Percentiles rank a stretch among this genome's conserved stretches.
These are phyloP conservation scores for Fraxinus quadrangulata DNA, from an alignment of 257 asterid species.

Conservation along the genomic window DNA sequence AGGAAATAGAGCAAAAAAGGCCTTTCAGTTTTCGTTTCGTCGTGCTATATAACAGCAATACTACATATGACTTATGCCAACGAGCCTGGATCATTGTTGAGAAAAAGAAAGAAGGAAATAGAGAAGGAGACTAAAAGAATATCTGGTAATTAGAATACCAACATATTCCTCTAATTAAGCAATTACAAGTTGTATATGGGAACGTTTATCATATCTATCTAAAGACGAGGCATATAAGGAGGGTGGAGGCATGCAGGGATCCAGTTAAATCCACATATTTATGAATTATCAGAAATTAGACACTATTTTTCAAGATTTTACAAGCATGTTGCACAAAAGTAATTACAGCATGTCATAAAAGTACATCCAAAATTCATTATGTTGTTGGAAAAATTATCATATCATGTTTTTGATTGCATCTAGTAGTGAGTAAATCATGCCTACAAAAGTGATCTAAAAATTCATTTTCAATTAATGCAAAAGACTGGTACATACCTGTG, in stretches of 20 bases:
- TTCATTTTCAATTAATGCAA: not conserved
- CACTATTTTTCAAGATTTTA: not conserved
- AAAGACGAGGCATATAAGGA: not conserved
- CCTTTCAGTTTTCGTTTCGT: not conserved
- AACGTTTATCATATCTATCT: not conserved
- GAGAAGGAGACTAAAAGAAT: not conserved
- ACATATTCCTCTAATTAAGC: not conserved
- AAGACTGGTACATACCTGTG: conserved; percentile 44
- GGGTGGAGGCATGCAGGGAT: not conserved
- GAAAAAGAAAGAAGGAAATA: not conserved
- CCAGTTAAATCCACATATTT: not conserved
- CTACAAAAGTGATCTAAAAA: not conserved
- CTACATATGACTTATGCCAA: not conserved
- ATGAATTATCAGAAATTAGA: not conserved
- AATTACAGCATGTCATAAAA: not conserved
- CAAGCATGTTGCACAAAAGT: not conserved
- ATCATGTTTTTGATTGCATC: not conserved
- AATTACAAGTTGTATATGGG: not conserved
- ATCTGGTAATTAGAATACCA: not conserved
- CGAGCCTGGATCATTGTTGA: not conserved
- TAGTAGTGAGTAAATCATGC: not conserved
- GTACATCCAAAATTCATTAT: not conserved
- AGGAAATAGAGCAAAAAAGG: not conserved
- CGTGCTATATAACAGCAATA: not conserved
- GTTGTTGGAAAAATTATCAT: not conserved